Conservation (phyloP, 2,329 filamentous ascomycete species). For the Akanthomyces dipterigenus region DNA sequence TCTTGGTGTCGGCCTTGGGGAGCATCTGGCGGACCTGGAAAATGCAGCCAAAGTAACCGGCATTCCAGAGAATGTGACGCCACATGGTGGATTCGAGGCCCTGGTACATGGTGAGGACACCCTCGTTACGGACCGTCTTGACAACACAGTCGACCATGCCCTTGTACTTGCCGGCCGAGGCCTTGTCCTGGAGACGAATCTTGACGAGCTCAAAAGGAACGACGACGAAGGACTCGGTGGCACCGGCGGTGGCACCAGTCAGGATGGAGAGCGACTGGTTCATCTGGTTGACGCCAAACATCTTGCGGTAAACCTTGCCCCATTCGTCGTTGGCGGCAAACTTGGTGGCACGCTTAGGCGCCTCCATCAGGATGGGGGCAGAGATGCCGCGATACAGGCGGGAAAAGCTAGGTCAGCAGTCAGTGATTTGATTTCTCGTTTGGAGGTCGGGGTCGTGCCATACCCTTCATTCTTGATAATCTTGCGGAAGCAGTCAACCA, state of each 20-base stretch:
- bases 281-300: constrained; percentile 81
- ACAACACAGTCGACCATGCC: constrained; percentile 73
- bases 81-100: constrained; percentile 94
- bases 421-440: background rate
- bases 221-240: constrained; percentile 93
- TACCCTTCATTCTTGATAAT: constrained; percentile 95
- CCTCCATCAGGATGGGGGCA: constrained; percentile 96
- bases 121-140: constrained; percentile 80
- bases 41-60: constrained; percentile 96
- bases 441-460: background rate
- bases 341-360: constrained; percentile 88
- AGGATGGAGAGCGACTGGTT: constrained; percentile 86
- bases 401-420: constrained; percentile 56
- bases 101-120: constrained; percentile 85
- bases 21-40: constrained; percentile 88
- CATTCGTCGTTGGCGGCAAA: constrained; percentile 99
- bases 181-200: constrained; percentile 94
- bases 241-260: constrained; percentile 89
- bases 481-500: constrained; percentile 97
- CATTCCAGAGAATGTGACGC: constrained; percentile 87
- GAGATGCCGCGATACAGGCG: constrained; percentile 92
- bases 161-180: constrained; percentile 80
- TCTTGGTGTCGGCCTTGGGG: constrained; percentile 74
- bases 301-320: constrained; percentile 86
- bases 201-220: constrained; percentile 98